Evolutionary conservation across 495 filamentous ascomycete genomes (phyloP).

Genomic region (Trypethelium eluteriae): DNA sequence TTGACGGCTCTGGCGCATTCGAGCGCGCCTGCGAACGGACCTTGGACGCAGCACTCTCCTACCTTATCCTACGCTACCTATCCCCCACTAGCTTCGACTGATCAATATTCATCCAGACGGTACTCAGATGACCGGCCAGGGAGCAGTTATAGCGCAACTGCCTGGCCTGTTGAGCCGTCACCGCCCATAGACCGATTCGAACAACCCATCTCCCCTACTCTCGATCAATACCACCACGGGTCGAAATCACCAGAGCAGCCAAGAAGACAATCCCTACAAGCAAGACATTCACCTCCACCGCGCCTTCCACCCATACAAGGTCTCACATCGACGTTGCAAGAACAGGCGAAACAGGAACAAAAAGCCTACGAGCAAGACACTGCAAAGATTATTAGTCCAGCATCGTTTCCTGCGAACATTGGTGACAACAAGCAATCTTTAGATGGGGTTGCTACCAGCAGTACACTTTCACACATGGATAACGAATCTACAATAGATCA

Average conservation of each 20-base stretch:
- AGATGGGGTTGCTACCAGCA: constrained; percentile 19
- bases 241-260: constrained; percentile 35
- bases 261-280: constrained; percentile 27
- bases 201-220: constrained; percentile 30
- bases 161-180: constrained; percentile 29
- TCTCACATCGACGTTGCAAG: constrained; percentile 11
- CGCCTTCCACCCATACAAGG: constrained; percentile 32
- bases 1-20: constrained; percentile 28
- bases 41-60: neutral
- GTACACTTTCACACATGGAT: constrained; percentile 22
- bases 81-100: neutral
- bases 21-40: constrained; percentile 13
- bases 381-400: neutral
- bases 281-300: constrained; percentile 22
- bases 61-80: constrained; percentile 10
- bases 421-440: neutral
- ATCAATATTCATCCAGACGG: constrained; percentile 1
- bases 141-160: constrained; percentile 23
- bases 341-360: constrained; percentile 15
- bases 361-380: constrained; percentile 3
- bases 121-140: constrained; percentile 19
- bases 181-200: constrained; percentile 24
- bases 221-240: constrained; percentile 36
- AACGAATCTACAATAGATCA: constrained; percentile 26
- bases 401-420: neutral